phyloP scores from a whole-genome alignment of 306 rosid genomes.

The Lagenaria siceraria region DNA sequence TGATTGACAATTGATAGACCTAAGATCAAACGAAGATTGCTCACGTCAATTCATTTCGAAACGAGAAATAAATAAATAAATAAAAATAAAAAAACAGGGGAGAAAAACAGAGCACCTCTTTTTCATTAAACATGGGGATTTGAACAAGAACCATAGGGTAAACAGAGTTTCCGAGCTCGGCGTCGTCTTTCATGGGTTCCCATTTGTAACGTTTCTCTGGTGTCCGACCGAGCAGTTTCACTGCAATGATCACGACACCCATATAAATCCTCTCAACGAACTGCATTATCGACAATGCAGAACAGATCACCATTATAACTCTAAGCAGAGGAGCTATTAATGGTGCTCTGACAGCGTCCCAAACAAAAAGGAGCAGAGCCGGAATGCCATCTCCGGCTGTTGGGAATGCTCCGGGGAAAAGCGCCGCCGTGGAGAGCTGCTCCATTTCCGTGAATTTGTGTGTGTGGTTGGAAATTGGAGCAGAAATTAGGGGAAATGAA shows the following conservation, averaged over 20 bases:
- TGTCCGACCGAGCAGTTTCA: conserved; percentile 45
- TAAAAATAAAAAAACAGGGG: neutral
- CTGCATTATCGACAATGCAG: conserved; percentile 58
- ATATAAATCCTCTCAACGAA: conserved; percentile 64
- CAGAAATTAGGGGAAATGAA: neutral
- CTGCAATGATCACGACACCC: conserved; percentile 41
- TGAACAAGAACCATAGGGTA: conserved; percentile 75
- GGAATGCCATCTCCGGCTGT: conserved; percentile 36
- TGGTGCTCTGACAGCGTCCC: conserved; percentile 54
- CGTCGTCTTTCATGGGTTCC: conserved; percentile 62
- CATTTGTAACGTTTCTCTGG: conserved; percentile 72
- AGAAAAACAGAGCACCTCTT: conserved; percentile 47
- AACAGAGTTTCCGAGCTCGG: conserved; percentile 56
- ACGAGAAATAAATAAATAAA: neutral
- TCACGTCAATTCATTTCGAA: neutral
- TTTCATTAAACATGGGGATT: conserved; percentile 87
- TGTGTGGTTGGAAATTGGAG: neutral
- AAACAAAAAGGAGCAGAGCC: conserved; percentile 29
- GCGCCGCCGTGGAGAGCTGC: conserved; percentile 20
- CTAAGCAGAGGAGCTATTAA: conserved; percentile 52
- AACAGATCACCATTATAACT: conserved; percentile 36
- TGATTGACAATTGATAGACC: conserved; percentile 81
- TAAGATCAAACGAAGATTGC: neutral
- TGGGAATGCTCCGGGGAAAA: conserved; percentile 43
- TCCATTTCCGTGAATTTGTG: conserved; percentile 35